Evolutionary conservation across 345 rosid species (phyloP).

Genomic region (Garcia nutans): DNA sequence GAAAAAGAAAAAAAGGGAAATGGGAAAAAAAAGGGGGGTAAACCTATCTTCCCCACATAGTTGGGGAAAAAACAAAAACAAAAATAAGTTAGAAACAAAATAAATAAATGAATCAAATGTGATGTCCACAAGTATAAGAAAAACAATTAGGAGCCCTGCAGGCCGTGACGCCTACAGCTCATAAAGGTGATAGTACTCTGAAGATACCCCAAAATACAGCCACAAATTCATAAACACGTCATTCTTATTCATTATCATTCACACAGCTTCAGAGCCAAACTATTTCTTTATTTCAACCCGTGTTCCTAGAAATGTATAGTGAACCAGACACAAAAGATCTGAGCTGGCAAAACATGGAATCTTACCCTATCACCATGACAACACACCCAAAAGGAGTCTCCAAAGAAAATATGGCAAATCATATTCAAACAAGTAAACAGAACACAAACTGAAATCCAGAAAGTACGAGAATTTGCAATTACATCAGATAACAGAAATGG

Average conservation of each 20-base stretch:
- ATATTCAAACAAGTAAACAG: background rate
- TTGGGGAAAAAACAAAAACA: no score
- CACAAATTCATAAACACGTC: background rate
- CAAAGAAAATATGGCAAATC: background rate
- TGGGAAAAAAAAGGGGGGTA: no score
- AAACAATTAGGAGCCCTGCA: background rate
- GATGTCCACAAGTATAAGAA: no score
- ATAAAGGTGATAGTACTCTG: background rate
- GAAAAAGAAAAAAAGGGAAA: no score
- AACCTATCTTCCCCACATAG: no score
- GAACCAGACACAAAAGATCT: no score
- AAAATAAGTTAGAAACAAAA: no score
- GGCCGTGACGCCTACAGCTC: background rate
- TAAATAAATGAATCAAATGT: no score
- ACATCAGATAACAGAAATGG: background rate
- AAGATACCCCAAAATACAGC: background rate
- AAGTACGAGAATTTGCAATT: background rate
- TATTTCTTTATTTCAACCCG: background rate
- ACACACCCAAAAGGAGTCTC: background rate
- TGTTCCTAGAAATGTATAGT: background rate
- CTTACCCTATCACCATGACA: background rate
- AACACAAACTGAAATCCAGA: background rate
- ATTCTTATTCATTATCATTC: background rate
- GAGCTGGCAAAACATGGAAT: background rate
- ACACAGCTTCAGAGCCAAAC: background rate